These are phyloP conservation scores for Saccharomycopsis amapae DNA, from an alignment of 805 yeast genomes.

Conservation along the genomic window DNA sequence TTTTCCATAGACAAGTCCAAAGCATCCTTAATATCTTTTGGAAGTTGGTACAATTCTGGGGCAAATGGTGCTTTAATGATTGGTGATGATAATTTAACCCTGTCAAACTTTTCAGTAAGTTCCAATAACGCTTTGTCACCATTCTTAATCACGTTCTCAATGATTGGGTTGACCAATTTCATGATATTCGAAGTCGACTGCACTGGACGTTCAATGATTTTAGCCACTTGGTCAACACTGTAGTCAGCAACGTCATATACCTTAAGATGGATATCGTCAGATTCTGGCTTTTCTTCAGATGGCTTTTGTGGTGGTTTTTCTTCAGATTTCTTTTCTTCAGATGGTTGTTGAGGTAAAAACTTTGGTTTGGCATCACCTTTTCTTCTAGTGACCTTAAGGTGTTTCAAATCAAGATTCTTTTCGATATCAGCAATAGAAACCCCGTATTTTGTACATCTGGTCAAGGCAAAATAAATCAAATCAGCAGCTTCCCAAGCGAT, in stretches of 20 bases:
- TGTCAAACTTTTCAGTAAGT: constrained; percentile 85
- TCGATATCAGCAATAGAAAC: constrained; percentile 79
- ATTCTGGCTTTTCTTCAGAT: constrained; percentile 10
- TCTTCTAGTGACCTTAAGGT: constrained; percentile 82
- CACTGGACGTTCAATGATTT: constrained; percentile 85
- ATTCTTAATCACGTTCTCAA: constrained; percentile 61
- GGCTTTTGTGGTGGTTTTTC: background rate
- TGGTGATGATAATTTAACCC: constrained; percentile 64
- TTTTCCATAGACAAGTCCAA: constrained; percentile 86
- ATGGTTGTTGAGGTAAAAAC: constrained; percentile 39
- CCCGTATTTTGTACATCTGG: constrained; percentile 70
- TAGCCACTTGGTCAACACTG: constrained; percentile 39
- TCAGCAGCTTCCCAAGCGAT: constrained; percentile 98
- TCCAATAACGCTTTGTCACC: constrained; percentile 91
- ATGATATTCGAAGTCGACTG: constrained; percentile 89
- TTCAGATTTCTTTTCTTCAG: constrained; percentile 18
- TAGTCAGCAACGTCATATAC: constrained; percentile 39
- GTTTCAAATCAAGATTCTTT: constrained; percentile 73
- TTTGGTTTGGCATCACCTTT: constrained; percentile 93
- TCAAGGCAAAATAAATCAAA: constrained; percentile 65
- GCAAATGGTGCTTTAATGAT: constrained; percentile 86
- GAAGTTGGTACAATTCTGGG: constrained; percentile 59
- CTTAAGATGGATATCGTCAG: constrained; percentile 40
- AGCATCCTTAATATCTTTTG: constrained; percentile 71
- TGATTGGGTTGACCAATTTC: constrained; percentile 87